phyloP scores from a whole-genome alignment of 768 basidiomycete genomes.

The Tylopilus intermedius region DNA sequence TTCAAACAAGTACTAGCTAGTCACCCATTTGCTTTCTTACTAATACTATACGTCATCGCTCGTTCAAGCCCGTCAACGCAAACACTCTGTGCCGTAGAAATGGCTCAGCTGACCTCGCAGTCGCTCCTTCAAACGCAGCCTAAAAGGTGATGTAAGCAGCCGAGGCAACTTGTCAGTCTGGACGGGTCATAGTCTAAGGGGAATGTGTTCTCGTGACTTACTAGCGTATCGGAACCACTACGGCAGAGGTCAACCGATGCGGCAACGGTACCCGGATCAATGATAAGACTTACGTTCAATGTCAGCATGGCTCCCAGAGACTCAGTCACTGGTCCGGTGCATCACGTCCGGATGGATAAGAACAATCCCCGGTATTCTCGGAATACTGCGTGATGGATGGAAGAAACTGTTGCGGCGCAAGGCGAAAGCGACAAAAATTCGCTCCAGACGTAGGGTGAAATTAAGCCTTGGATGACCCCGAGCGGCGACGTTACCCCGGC shows the following conservation, averaged over 20 bases:
- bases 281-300: conserved; percentile 43
- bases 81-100: conserved; percentile 31
- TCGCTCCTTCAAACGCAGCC: conserved; percentile 14
- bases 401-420: background rate
- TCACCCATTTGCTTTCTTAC: no score
- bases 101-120: conserved; percentile 17
- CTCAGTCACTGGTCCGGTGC: conserved; percentile 23
- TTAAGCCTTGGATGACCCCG: background rate
- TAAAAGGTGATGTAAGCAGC: no score
- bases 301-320: background rate
- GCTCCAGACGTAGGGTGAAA: background rate
- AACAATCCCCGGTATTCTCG: background rate
- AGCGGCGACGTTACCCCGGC: background rate
- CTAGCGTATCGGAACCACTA: conserved; percentile 31
- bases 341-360: background rate
- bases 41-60: no score
- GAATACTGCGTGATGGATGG: background rate
- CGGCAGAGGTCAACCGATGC: conserved; percentile 34
- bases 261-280: conserved; percentile 56
- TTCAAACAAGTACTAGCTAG: conserved; percentile 1
- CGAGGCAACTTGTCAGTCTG: no score
- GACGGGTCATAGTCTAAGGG: no score
- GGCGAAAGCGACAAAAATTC: background rate
- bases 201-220: no score
- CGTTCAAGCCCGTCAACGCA: no score